Evolutionary conservation across 306 rosid species (phyloP), one percentile per base, ranked within the genome.

Genomic region (Medicago arabica): DNA sequence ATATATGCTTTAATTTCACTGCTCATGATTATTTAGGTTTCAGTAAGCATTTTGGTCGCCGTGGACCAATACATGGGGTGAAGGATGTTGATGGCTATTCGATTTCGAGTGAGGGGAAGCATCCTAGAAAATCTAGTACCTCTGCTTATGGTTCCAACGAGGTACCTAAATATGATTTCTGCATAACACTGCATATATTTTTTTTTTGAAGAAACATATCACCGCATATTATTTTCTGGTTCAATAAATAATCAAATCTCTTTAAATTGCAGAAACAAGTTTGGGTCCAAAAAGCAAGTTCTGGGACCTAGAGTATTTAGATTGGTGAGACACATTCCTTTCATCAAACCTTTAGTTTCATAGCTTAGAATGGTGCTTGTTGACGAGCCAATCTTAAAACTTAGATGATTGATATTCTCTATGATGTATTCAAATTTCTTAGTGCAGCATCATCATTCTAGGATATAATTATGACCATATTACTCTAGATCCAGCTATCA

Each of bases 201-300:
- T n/a, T n/a, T n/a, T n/a, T n/a, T n/a, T n/a, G n/a, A n/a, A n/a
- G n/a, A n/a, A n/a, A n/a, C n/a, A n/a, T n/a, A n/a, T n/a, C n/a
- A n/a, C n/a, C n/a, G n/a, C n/a, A n/a, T n/a, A n/a, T n/a, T n/a
- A n/a, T n/a, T 58, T 74, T 15, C 41, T 67, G 69, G 50, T 74
- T 25, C 71, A 9, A 31, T 80, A 67, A 67, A 63, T 46, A 61
- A 39, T 80, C 65, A 19, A 19, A 18, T 74, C 61, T 85, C 43
- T 34, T 67, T 58, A 46, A 83, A 81, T 36, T 83, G 87, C 92
- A 91, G 96, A 91, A 87, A 81, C 93, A 88, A 85, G 89, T 91
- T 67, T 91, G 96, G 96, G 89, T 91, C 82, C 93, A 88, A 80
- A 91, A 91, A 82, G 83, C 92, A 25, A 86, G 92, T 86, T 85